Percentiles rank a stretch among this genome's conserved stretches.
Evolutionary conservation across 768 basidiomycete genomes (phyloP).

Genomic region (Termitomyces sp.): DNA sequence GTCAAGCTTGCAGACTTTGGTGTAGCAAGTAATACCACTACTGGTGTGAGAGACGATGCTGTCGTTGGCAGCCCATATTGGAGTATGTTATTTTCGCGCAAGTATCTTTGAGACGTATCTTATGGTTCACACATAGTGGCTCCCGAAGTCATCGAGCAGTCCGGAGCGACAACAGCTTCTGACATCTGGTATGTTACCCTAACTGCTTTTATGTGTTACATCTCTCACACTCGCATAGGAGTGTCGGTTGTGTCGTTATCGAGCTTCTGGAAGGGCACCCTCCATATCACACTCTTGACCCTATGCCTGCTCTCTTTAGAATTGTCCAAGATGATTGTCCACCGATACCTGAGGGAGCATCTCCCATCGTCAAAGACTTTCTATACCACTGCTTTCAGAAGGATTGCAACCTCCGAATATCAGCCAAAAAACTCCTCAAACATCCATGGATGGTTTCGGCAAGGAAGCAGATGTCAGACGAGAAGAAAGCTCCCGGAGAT

Average conservation of each 20-base stretch:
- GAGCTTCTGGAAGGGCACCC: slow-evolving; percentile 90
- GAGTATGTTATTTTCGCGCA: slow-evolving; percentile 58
- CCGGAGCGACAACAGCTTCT: slow-evolving; percentile 92
- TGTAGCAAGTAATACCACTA: slow-evolving; percentile 77
- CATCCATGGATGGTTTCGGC: slow-evolving; percentile 97
- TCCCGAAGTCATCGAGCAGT: slow-evolving; percentile 97
- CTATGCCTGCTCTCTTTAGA: slow-evolving; percentile 97
- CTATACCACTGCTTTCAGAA: slow-evolving; percentile 98
- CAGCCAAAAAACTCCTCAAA: slow-evolving; percentile 84
- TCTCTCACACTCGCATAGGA: slow-evolving; percentile 33
- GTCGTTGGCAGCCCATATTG: slow-evolving; percentile 99
- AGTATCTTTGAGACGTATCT: neutral
- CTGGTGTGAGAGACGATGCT: slow-evolving; percentile 75
- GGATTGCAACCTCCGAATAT: slow-evolving; percentile 90
- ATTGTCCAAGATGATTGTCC: slow-evolving; percentile 98
- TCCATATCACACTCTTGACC: slow-evolving; percentile 92
- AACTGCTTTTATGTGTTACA: neutral
- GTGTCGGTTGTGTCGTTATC: slow-evolving; percentile 96
- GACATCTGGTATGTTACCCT: slow-evolving; percentile 67
- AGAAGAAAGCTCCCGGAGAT: slow-evolving; percentile 25
- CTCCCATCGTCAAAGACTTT: slow-evolving; percentile 94
- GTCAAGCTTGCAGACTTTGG: slow-evolving; percentile 99
- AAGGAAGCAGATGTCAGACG: slow-evolving; percentile 60
- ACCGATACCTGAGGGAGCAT: slow-evolving; percentile 92
- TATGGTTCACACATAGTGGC: slow-evolving; percentile 60